Evolutionary conservation across 352 stramenopile species (phyloP).

Genomic region (Thalassiosira sp.): DNA sequence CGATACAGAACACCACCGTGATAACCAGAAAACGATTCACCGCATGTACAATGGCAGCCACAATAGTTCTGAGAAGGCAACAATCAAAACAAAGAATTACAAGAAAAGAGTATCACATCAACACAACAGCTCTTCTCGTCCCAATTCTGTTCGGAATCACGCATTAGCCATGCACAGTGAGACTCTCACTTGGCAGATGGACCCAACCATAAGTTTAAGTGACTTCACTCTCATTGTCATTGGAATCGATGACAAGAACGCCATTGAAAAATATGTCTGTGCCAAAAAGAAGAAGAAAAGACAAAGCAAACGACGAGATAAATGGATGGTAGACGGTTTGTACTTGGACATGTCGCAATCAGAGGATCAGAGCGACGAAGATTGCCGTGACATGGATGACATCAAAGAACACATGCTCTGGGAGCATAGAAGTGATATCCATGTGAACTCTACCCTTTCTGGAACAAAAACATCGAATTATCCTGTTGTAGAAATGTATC

Average conservation of each 20-base stretch:
- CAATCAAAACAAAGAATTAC: neutral
- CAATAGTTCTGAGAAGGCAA: neutral
- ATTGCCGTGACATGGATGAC: neutral
- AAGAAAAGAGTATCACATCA: neutral
- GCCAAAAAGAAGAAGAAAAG: conserved; percentile 15
- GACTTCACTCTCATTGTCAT: conserved; percentile 61
- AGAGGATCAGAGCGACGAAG: conserved; percentile 13
- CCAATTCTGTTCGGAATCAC: neutral
- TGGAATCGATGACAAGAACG: conserved; percentile 44
- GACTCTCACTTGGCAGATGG: conserved; percentile 57
- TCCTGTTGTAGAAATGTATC: conserved; percentile 40
- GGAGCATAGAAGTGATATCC: neutral
- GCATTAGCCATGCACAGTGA: conserved; percentile 11
- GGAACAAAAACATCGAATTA: conserved; percentile 15
- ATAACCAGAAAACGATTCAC: neutral
- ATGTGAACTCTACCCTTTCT: conserved; percentile 7
- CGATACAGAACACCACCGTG: neutral
- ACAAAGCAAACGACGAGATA: conserved; percentile 21
- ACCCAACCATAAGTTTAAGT: conserved; percentile 54
- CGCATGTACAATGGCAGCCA: neutral
- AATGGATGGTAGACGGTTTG: conserved; percentile 46
- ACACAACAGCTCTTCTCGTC: neutral
- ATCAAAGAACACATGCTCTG: neutral
- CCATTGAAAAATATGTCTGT: conserved; percentile 16
- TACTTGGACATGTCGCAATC: conserved; percentile 43